phyloP scores from a whole-genome alignment of 257 asterid species.

The Plectranthus barbatus region DNA sequence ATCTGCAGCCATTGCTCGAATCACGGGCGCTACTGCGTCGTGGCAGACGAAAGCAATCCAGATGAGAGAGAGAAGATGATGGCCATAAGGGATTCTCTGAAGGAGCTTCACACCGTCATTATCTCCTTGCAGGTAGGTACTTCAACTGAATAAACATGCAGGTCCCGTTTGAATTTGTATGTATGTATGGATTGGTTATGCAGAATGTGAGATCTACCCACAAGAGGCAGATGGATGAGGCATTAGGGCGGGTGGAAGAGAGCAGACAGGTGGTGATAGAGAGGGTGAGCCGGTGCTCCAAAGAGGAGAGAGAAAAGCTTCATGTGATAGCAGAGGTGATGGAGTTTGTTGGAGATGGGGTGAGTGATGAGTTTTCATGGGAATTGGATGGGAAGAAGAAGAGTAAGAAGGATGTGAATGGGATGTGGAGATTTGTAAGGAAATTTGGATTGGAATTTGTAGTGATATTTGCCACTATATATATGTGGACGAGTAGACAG shows the following conservation, averaged over 20 bases:
- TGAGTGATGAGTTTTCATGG: conserved; percentile 3
- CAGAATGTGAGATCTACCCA: conserved; percentile 29
- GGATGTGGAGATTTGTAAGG: conserved; percentile 11
- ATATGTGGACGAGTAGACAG: conserved; percentile 12
- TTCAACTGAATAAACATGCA: too few relatives aligned
- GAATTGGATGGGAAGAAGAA: not conserved
- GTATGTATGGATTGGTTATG: too few relatives aligned
- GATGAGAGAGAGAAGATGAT: conserved; percentile 40
- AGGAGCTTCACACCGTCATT: conserved; percentile 32
- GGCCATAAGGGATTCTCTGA: conserved; percentile 36
- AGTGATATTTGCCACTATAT: conserved; percentile 21
- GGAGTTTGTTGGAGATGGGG: conserved; percentile 25
- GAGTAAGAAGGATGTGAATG: not conserved
- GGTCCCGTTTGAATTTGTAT: too few relatives aligned
- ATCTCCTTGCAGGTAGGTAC: conserved; percentile 32
- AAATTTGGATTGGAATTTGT: conserved; percentile 31
- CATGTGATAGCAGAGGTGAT: conserved; percentile 31
- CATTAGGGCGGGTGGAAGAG: conserved; percentile 30
- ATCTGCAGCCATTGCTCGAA: conserved; percentile 41
- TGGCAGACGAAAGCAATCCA: conserved; percentile 15
- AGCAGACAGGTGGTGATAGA: conserved; percentile 33
- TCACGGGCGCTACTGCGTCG: conserved; percentile 33
- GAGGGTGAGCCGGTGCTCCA: conserved; percentile 19
- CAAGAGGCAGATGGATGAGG: conserved; percentile 20
- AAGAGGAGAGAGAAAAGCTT: conserved; percentile 7